Conservation (phyloP, 768 basidiomycete species). For the Lactifluus subvellereus region DNA sequence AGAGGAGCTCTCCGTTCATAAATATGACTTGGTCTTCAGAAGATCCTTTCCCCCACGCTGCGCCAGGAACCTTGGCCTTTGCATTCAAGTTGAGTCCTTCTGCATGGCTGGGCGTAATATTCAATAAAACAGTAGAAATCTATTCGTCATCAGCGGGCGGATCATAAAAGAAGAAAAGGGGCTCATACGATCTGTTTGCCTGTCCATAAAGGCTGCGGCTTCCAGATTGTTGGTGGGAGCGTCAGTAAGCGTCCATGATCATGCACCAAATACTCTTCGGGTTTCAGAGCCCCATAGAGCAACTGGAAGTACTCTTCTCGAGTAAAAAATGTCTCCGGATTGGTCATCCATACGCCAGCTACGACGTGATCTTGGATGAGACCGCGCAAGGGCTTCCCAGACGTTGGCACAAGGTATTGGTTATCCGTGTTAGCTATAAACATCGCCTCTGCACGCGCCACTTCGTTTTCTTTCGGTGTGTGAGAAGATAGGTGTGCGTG, state of each 20-base stretch:
- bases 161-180: not conserved
- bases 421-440: conserved; percentile 97
- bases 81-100: conserved; percentile 80
- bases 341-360: conserved; percentile 99
- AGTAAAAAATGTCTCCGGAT: conserved; percentile 89
- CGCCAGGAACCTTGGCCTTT: conserved; percentile 84
- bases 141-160: conserved; percentile 29
- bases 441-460: conserved; percentile 90
- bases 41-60: conserved; percentile 77
- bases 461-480: conserved; percentile 68
- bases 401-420: conserved; percentile 98
- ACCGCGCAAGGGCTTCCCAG: conserved; percentile 94
- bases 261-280: conserved; percentile 67
- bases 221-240: conserved; percentile 88
- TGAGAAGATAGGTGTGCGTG: conserved; percentile 7
- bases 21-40: conserved; percentile 82
- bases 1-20: conserved; percentile 88
- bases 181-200: conserved; percentile 88
- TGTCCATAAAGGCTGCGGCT: conserved; percentile 88
- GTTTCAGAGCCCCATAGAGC: conserved; percentile 87
- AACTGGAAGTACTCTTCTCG: conserved; percentile 96
- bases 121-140: conserved; percentile 92
- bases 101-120: conserved; percentile 76
- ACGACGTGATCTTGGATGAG: conserved; percentile 99
- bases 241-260: conserved; percentile 63